Conservation (phyloP, 1,284 basidiomycete species). For the Ceratorhiza oryzae-sativae region DNA sequence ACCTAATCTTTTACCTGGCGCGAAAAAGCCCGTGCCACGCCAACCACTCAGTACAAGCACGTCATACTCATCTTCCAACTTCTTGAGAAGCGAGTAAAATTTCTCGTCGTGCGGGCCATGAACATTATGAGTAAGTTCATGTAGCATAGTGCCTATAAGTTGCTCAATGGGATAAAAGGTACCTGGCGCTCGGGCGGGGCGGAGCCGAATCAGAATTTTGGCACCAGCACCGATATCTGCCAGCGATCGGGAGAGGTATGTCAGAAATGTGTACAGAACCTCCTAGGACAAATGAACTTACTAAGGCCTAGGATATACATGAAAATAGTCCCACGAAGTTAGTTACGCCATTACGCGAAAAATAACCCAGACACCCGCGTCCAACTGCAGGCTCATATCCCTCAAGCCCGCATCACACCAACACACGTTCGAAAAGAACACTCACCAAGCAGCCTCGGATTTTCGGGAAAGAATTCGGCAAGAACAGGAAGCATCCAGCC, state of each 20-base stretch:
- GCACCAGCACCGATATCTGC: slow-evolving; percentile 78
- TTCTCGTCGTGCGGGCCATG: slow-evolving; percentile 86
- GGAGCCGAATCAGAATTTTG: slow-evolving; percentile 80
- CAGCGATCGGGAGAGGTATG: slow-evolving; percentile 13
- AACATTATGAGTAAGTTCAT: slow-evolving; percentile 90
- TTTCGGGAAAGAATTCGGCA: slow-evolving; percentile 84
- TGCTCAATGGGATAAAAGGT: slow-evolving; percentile 80
- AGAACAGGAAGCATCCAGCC: slow-evolving; percentile 81
- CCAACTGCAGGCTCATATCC: not conserved
- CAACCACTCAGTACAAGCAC: slow-evolving; percentile 78
- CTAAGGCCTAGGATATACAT: slow-evolving; percentile 52
- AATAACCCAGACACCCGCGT: not conserved
- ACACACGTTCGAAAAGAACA: slow-evolving; percentile 14
- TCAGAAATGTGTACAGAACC: not conserved
- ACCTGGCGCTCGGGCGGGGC: slow-evolving; percentile 70
- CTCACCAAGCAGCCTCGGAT: slow-evolving; percentile 75
- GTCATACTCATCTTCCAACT: slow-evolving; percentile 82
- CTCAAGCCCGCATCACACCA: not conserved
- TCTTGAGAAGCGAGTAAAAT: slow-evolving; percentile 76
- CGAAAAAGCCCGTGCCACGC: slow-evolving; percentile 82
- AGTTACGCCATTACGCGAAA: not conserved
- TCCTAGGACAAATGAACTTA: slow-evolving; percentile 46
- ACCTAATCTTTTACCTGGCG: slow-evolving; percentile 71
- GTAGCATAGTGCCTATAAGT: slow-evolving; percentile 80
- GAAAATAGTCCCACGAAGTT: not conserved